phyloP scores from a whole-genome alignment of 306 rosid species.

The Cyamopsis tetragonoloba region DNA sequence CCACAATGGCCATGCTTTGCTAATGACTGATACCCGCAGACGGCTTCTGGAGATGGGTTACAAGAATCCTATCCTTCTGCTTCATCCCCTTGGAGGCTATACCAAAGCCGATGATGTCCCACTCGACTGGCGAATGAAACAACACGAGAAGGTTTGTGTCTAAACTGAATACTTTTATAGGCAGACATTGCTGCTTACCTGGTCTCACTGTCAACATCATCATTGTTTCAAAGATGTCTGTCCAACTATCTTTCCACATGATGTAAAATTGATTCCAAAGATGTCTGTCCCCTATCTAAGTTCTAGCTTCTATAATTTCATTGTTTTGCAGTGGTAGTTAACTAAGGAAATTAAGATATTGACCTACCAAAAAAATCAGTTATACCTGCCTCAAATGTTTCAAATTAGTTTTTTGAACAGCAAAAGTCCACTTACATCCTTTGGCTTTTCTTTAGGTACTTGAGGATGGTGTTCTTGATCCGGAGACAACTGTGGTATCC shows the following conservation, averaged over 20 bases:
- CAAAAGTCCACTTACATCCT: background rate
- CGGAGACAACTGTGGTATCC: constrained; percentile 95
- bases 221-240: background rate
- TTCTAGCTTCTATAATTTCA: too few species aligned
- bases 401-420: background rate
- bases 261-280: background rate
- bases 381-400: background rate
- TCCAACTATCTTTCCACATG: background rate
- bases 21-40: constrained; percentile 93
- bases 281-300: background rate
- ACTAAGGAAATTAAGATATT: too few species aligned
- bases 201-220: background rate
- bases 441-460: constrained; percentile 60
- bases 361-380: too few species aligned
- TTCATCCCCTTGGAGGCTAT: constrained; percentile 95
- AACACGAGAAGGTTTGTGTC: constrained; percentile 81
- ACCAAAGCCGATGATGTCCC: constrained; percentile 99
- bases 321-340: too few species aligned
- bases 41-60: constrained; percentile 96
- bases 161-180: background rate
- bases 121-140: constrained; percentile 93
- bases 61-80: constrained; percentile 91
- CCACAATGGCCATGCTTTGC: constrained; percentile 96
- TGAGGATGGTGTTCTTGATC: constrained; percentile 99
- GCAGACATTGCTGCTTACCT: background rate